phyloP scores from a whole-genome alignment of 345 rosid species.

The Excoecaria cochinchinensis region DNA sequence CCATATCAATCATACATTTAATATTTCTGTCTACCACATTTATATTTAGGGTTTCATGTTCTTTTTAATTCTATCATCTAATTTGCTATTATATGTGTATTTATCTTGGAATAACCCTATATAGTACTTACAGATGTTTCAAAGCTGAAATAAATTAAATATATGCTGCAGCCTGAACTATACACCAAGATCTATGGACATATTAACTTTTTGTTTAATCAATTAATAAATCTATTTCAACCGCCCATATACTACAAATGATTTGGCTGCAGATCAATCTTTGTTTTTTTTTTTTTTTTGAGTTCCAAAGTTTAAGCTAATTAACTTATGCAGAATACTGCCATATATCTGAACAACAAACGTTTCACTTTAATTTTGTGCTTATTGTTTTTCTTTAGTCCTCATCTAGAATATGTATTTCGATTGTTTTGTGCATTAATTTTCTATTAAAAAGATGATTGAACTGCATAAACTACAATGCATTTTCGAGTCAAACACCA shows the following conservation, averaged over 20 bases:
- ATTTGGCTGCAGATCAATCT: too few species aligned
- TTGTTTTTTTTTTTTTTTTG: too few species aligned
- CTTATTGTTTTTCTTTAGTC: neutral
- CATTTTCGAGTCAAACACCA: too few species aligned
- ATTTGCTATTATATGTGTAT: neutral
- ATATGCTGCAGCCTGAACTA: too few species aligned
- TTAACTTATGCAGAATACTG: neutral
- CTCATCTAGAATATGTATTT: too few species aligned
- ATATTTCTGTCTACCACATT: neutral
- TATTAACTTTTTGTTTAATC: too few species aligned
- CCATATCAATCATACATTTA: conserved; percentile 4
- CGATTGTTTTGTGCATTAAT: too few species aligned
- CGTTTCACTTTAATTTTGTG: neutral
- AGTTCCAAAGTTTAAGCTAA: neutral
- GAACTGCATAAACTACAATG: too few species aligned
- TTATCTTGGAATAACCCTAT: neutral
- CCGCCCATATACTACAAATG: too few species aligned
- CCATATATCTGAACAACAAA: neutral
- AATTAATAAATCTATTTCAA: too few species aligned
- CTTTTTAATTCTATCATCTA: neutral
- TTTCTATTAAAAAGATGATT: neutral
- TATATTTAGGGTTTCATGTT: conserved; percentile 25
- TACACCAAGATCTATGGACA: too few species aligned
- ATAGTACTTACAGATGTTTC: neutral
- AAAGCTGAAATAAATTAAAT: too few species aligned